Evolutionary conservation across 352 stramenopile genomes (phyloP), one percentile per base, ranked within the genome.

Genomic region (Pythium diclinum): DNA sequence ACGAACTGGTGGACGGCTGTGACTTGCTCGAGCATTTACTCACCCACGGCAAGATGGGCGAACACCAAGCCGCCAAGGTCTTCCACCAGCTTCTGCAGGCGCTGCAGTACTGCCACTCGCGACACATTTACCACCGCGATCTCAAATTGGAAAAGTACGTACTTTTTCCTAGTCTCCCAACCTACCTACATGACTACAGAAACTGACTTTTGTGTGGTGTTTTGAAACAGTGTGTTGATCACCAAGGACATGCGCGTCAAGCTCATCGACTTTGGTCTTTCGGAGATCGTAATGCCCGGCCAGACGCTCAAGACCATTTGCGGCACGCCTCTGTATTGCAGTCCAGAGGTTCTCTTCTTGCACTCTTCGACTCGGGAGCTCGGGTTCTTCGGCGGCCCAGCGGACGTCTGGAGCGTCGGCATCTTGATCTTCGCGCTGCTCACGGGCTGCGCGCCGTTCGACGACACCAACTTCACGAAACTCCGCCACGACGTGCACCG

Each of bases 251-350:
- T 91, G 51, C 84, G 92, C 57, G 85, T 98, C 53, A 98, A 98
- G 81, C 84, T 98, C 52, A 98, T 98, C 76, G 93, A 98, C 77
- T 98, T 98, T 87, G 95, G 95, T 40, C 78, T 98, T 8, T 97
- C 92, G 0, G 96, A 96, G 57, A 76, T 95, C 52, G 90, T 89
- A 36, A 75, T 74, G 38, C 78, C 85, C 7, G 85, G 85, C 21
- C 74, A 94, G 44, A 76, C 64, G 23, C 74, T 94, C 36, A 78
- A 78, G 47, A 89, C 85, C 25, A 85, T 92, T 53, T 94, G 85
- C 56, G 85, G 85, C 47, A 94, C 85, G 54, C 85, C 85, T 13
- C 63, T 94, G 54, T 94, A 94, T 68, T 94, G 85, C 75, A 89
- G 79, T 28, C 85, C 85, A 7, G 85, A 94, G 54, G 78, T 92